Percentiles rank a stretch among this genome's conserved stretches.
These are phyloP conservation scores for Stramenopiles sp. DNA, from an alignment of 352 stramenopile genomes.

Conservation along the genomic window DNA sequence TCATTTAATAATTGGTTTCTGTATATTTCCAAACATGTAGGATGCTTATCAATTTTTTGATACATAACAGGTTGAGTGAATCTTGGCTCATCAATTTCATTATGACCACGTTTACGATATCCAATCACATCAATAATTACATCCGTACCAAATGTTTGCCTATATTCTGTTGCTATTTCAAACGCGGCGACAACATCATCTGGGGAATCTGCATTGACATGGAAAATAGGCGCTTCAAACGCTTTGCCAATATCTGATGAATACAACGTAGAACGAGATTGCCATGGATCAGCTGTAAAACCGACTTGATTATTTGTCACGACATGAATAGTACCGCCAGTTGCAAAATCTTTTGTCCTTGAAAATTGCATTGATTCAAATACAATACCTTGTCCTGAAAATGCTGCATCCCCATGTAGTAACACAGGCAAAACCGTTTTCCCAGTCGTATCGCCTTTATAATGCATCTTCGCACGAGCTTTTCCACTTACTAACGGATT, in stretches of 20 bases:
- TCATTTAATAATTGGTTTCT: slow-evolving; percentile 36
- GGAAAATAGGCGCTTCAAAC: slow-evolving; percentile 64
- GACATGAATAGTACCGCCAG: slow-evolving; percentile 92
- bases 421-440: slow-evolving; percentile 79
- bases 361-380: slow-evolving; percentile 94
- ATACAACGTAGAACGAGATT: slow-evolving; percentile 87
- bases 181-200: slow-evolving; percentile 66
- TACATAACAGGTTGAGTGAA: slow-evolving; percentile 98
- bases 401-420: slow-evolving; percentile 92
- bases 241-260: slow-evolving; percentile 93
- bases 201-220: slow-evolving; percentile 91
- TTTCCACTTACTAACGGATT: slow-evolving; percentile 91
- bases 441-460: slow-evolving; percentile 50
- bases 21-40: slow-evolving; percentile 74
- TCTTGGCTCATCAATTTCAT: slow-evolving; percentile 92
- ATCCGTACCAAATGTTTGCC: slow-evolving; percentile 63
- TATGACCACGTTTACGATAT: slow-evolving; percentile 95
- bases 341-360: slow-evolving; percentile 74
- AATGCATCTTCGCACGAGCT: slow-evolving; percentile 83
- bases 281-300: slow-evolving; percentile 94
- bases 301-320: slow-evolving; percentile 95
- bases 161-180: slow-evolving; percentile 56
- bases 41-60: slow-evolving; percentile 73
- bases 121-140: slow-evolving; percentile 95
- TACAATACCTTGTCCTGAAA: slow-evolving; percentile 84